Base-by-base conservation (phyloP, 2,329 filamentous ascomycete species). In the Phoma sp. region DNA sequence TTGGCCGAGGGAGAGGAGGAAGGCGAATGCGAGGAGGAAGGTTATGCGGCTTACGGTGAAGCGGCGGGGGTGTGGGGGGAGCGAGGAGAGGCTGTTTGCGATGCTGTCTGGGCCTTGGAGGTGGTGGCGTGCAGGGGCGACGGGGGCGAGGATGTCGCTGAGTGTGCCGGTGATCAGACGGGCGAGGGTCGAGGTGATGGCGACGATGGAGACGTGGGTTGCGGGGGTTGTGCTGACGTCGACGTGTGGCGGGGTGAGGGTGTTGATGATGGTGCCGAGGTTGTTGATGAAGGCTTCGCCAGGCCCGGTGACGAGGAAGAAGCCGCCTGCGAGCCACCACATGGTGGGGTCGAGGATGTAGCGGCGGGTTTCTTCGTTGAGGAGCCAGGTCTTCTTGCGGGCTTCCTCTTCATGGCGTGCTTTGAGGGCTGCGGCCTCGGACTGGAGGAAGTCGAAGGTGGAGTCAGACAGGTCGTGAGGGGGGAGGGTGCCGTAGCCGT, bases 221-320 rank as follows among this genome's bases (percentile, higher is more conserved):
- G 92, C 86, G 32, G 90, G 83, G 42, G 90, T 84, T 40, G 88
- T 86, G 64, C 80, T 73, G 63, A 72, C 64, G 15, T 81, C 70
- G 15, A 85, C 87, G 12, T 83, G 84, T n/a, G 78, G 78, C 5
- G 84, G 84, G 37, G 90, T 91, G 3, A 97, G 81, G 0, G 93
- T 96, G 62, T 90, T 89, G 64, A 98, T 93, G 57, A 99, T 88
- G 20, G 93, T 97, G 29, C 95, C 95, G 9, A 99, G 78, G 67
- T 98, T 99, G 78, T 98, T 99, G 77, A 98, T 92, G 74, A 97
- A 99, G 10, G 93, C 91, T 76, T 99, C 95, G n/a, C 93, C 93
- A 0, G 95, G 93, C 0, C 95, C 95, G 47, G 93, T 91, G 65
- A 96, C 91, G 59, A 98, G 84, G 75, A 98, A 91, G 77, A 99